Percentiles rank a stretch among this genome's conserved stretches.
phyloP scores from a whole-genome alignment of 441 rosid genomes.

The Eruca vesicaria region DNA sequence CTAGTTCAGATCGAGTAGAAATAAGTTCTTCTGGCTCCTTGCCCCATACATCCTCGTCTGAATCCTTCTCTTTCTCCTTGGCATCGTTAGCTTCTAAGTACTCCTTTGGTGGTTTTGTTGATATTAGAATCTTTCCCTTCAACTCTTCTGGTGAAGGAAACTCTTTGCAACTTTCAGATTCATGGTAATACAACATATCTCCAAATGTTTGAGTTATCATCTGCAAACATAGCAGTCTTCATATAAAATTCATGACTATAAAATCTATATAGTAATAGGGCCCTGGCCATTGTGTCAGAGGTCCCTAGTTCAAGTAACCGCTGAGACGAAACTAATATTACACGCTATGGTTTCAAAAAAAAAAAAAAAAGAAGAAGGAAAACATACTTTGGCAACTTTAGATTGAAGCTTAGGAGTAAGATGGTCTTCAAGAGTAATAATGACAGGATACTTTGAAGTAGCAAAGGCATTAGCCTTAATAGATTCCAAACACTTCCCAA shows the following conservation, averaged over 20 bases:
- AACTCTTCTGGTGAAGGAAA: constrained; percentile 61
- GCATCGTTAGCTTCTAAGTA: constrained; percentile 44
- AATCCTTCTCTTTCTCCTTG: constrained; percentile 28
- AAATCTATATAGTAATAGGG: no score
- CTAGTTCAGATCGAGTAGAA: constrained; percentile 39
- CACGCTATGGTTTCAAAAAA: no score
- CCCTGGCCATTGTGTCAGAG: no score
- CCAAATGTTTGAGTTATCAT: constrained; percentile 58
- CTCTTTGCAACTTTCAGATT: constrained; percentile 38
- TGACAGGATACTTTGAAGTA: constrained; percentile 59
- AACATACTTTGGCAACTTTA: constrained; percentile 56
- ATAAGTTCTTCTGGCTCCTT: constrained; percentile 42
- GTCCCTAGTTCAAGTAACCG: no score
- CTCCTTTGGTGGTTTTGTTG: constrained; percentile 68
- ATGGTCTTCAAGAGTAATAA: constrained; percentile 75
- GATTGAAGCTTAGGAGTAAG: constrained; percentile 59
- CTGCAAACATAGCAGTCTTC: constrained; percentile 23
- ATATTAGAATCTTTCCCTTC: constrained; percentile 51
- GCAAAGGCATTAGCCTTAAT: constrained; percentile 56
- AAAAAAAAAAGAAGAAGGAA: not conserved
- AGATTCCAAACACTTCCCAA: constrained; percentile 56
- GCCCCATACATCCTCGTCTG: constrained; percentile 51
- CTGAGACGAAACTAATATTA: no score
- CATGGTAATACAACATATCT: constrained; percentile 48
- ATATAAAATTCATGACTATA: no score